phyloP scores from a whole-genome alignment of 352 stramenopile genomes.

The Halophytophthora batemanensis region DNA sequence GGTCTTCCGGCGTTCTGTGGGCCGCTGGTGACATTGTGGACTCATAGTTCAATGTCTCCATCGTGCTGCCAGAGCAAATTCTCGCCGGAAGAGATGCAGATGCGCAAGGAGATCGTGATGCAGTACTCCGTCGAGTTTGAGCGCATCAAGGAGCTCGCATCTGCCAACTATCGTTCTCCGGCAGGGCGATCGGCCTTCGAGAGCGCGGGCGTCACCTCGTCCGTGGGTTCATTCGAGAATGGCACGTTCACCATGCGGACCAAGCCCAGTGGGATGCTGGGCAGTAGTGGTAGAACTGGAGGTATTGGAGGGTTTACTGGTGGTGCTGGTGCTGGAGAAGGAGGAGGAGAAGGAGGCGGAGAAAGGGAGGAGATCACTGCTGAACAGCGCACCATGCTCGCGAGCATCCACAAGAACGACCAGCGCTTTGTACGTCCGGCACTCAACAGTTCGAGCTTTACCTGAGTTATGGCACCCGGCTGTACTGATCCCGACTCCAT shows the following conservation, averaged over 20 bases:
- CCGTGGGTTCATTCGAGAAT: slow-evolving; percentile 64
- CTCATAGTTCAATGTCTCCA: slow-evolving; percentile 2
- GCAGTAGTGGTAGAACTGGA: slow-evolving; percentile 18
- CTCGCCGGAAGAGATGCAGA: slow-evolving; percentile 63
- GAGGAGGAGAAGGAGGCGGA: slow-evolving; percentile 15
- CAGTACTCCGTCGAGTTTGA: slow-evolving; percentile 79
- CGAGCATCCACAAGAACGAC: slow-evolving; percentile 80
- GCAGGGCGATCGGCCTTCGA: slow-evolving; percentile 42
- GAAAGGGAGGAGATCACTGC: slow-evolving; percentile 57
- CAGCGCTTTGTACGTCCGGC: slow-evolving; percentile 65
- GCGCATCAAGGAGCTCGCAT: slow-evolving; percentile 74
- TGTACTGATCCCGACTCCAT: not conserved
- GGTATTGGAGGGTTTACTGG: slow-evolving; percentile 25
- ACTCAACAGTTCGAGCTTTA: not conserved
- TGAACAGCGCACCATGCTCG: slow-evolving; percentile 62
- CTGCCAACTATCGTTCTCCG: slow-evolving; percentile 53
- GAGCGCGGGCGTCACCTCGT: slow-evolving; percentile 35
- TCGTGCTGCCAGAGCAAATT: slow-evolving; percentile 61
- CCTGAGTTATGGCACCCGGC: not conserved
- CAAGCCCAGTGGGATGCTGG: slow-evolving; percentile 12
- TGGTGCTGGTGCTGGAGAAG: slow-evolving; percentile 22
- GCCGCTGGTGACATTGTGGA: not conserved
- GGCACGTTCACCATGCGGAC: slow-evolving; percentile 44
- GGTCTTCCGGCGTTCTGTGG: not conserved
- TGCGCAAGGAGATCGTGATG: slow-evolving; percentile 74